Evolutionary conservation across 306 rosid species (phyloP), one percentile per base, ranked within the genome.

Genomic region (Castanea sativa): DNA sequence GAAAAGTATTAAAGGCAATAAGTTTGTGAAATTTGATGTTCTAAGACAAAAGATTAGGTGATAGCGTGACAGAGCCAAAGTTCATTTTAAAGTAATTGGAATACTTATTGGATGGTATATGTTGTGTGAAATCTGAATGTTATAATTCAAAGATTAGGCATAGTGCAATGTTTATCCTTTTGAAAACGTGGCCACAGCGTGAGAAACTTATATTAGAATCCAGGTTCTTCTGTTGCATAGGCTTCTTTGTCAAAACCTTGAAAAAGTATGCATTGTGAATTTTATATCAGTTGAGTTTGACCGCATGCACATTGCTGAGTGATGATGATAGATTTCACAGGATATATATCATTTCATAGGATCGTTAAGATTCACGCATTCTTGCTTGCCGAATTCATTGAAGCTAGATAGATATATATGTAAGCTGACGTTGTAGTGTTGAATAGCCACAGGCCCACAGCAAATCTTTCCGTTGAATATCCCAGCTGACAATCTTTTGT

Each of bases 401-500:
- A 11, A 29, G 38, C 52, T 19, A 4, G 23, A 23, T 23, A 23
- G 30, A 65, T 27, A 6, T 52, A 0, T 2, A 41, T 8, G 45
- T 41, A 8, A 8, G 45, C 45, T 64, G 23, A n/a, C 23, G 18
- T 57, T 57, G 63, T 6, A 23, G 45, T 41, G 63, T 49, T 30
- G 32, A 10, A 32, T 51, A n/a, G 53, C n/a, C 19, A 3, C 19
- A 65, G 33, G 12, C 32, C n/a, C 19, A 3, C 19, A 65, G 33
- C 23, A 7, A 18, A 80, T 73, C 49, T 80, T 79, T 43, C 69
- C 23, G 76, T 64, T 61, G 73, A 30, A 73, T 64, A 32, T 71
- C 21, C 76, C 63, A 18, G 82, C 35, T 12, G 72, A 59, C 45
- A 60, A 70, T 58, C 45, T 68, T 23, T 27, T 58, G 35, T 69